Evolutionary conservation across 1,284 basidiomycete genomes (phyloP).

Genomic region (Trichosporon ovoides): DNA sequence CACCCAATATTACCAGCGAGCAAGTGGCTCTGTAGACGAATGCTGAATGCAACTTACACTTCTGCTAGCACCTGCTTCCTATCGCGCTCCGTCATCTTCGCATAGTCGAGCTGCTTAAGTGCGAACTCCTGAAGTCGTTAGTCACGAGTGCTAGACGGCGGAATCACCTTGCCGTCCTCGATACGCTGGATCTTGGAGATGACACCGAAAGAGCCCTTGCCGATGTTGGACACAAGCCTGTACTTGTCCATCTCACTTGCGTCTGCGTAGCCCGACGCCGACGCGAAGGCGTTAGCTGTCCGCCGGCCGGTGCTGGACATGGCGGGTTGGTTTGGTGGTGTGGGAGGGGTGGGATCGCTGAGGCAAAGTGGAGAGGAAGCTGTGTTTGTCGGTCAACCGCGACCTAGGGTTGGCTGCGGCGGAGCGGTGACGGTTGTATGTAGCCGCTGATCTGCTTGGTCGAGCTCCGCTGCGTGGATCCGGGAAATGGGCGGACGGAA

Average conservation of each 20-base stretch:
- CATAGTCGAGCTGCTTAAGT: constrained; percentile 91
- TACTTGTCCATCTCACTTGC: constrained; percentile 63
- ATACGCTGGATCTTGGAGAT: constrained; percentile 87
- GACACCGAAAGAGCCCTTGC: constrained; percentile 95
- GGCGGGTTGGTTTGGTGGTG: neutral
- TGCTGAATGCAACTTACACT: constrained; percentile 78
- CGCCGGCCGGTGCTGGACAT: neutral
- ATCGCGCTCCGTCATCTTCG: constrained; percentile 86
- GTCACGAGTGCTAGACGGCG: neutral
- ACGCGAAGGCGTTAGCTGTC: constrained; percentile 7
- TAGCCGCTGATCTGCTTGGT: neutral
- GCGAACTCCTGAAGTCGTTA: constrained; percentile 64
- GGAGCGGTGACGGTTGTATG: neutral
- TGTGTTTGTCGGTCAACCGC: neutral
- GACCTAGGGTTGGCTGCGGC: neutral
- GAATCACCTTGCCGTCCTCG: constrained; percentile 70
- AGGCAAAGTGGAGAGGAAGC: neutral
- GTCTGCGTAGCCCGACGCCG: constrained; percentile 31
- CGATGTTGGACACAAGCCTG: constrained; percentile 83
- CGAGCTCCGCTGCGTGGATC: neutral
- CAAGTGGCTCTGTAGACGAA: neutral
- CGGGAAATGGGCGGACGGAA: neutral
- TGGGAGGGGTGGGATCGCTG: neutral
- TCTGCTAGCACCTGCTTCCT: constrained; percentile 94
- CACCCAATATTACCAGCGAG: no score